phyloP scores from a whole-genome alignment of 2,329 filamentous ascomycete genomes.

The Apiospora sp. region DNA sequence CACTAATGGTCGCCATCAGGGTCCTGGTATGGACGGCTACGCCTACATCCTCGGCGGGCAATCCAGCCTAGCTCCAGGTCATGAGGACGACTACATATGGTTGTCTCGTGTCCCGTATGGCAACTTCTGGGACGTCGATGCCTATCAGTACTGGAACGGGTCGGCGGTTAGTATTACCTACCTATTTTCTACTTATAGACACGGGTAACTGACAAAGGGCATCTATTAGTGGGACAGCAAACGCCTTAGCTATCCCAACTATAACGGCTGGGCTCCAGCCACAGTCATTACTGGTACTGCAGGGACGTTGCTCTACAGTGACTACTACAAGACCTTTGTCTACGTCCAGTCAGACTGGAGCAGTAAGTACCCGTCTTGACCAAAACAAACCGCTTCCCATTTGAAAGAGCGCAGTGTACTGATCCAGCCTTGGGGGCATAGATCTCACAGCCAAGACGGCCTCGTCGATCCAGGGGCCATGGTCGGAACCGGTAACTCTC shows the following conservation, averaged over 20 bases:
- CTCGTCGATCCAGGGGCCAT: not conserved
- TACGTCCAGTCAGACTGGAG: slow-evolving; percentile 12
- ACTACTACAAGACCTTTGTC: slow-evolving; percentile 1
- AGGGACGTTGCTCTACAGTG: not conserved
- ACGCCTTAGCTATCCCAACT: not conserved
- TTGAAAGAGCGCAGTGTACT: not conserved
- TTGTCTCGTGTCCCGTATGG: not conserved
- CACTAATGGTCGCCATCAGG: not conserved
- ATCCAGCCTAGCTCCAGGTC: not conserved
- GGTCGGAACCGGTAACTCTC: slow-evolving; percentile 7
- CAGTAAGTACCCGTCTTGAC: not conserved
- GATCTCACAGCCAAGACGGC: slow-evolving; percentile 6
- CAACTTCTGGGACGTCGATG: not conserved
- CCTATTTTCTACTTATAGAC: not conserved
- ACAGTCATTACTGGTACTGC: not conserved
- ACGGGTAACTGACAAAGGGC: not conserved
- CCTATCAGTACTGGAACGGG: slow-evolving; percentile 18
- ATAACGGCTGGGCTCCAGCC: not conserved
- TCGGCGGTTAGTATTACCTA: not conserved
- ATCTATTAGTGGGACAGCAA: not conserved
- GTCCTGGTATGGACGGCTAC: slow-evolving; percentile 8
- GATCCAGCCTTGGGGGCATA: not conserved
- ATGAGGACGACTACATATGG: not conserved
- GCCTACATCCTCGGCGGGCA: slow-evolving; percentile 12
- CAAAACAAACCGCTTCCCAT: too few species aligned